Evolutionary conservation across 225 moss, liverwort and hornwort species (phyloP).

Genomic region (Bryoerythrophyllum caledonicum): DNA sequence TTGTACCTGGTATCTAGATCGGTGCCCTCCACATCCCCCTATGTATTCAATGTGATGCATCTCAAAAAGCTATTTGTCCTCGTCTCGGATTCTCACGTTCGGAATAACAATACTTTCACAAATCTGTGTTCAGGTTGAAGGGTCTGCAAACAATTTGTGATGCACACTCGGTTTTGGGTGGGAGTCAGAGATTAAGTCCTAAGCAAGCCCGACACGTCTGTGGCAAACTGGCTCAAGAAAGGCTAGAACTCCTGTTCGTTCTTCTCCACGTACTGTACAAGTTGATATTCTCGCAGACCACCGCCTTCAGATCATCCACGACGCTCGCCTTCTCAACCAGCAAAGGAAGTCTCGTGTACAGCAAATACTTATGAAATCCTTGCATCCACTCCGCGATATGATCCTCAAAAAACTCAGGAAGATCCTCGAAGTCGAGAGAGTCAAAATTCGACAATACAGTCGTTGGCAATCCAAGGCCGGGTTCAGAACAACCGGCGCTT

Average conservation of each 20-base stretch:
- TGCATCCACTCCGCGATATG: slow-evolving; percentile 98
- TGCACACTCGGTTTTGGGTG: slow-evolving; percentile 93
- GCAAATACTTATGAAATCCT: slow-evolving; percentile 87
- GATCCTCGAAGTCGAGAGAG: slow-evolving; percentile 95
- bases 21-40: slow-evolving; percentile 97
- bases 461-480: slow-evolving; percentile 77
- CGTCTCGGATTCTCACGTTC: slow-evolving; percentile 86
- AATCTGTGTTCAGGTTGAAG: slow-evolving; percentile 77
- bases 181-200: slow-evolving; percentile 68
- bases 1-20: slow-evolving; percentile 72
- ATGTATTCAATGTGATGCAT: slow-evolving; percentile 99
- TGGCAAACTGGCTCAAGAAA: slow-evolving; percentile 80
- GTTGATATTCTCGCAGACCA: slow-evolving; percentile 93
- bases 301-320: slow-evolving; percentile 85
- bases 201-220: too few relatives aligned
- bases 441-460: slow-evolving; percentile 85
- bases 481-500: slow-evolving; percentile 66
- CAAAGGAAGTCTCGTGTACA: slow-evolving; percentile 64
- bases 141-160: slow-evolving; percentile 75
- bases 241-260: slow-evolving; percentile 97
- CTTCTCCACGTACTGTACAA: slow-evolving; percentile 98
- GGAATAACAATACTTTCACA: slow-evolving; percentile 98
- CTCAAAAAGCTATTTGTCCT: slow-evolving; percentile 96
- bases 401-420: slow-evolving; percentile 95
- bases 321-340: slow-evolving; percentile 65